phyloP scores from a whole-genome alignment of 805 yeast genomes.

The Suhomyces sp. region DNA sequence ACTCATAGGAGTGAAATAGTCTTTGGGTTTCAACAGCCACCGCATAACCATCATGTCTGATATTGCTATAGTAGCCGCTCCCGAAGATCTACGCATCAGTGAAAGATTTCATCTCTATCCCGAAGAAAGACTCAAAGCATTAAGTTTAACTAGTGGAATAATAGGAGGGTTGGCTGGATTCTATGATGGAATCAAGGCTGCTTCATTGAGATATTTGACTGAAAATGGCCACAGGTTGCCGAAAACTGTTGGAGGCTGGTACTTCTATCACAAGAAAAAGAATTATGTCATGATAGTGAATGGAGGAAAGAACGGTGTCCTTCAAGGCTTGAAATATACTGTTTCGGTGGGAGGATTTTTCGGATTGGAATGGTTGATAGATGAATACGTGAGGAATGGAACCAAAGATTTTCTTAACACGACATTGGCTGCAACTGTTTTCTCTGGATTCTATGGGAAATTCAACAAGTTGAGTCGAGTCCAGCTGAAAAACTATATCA shows the following conservation, averaged over 20 bases:
- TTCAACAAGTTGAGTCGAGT: conserved; percentile 40
- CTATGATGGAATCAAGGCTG: conserved; percentile 52
- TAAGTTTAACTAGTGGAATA: conserved; percentile 38
- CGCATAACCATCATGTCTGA: too few species aligned
- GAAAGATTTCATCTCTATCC: conserved; percentile 55
- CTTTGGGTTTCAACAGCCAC: too few species aligned
- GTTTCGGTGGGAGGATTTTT: conserved; percentile 50
- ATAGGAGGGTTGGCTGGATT: conserved; percentile 57
- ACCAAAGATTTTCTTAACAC: conserved; percentile 63
- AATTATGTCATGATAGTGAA: conserved; percentile 66
- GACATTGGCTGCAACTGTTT: conserved; percentile 50
- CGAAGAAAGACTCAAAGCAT: conserved; percentile 41
- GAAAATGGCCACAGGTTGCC: conserved; percentile 85
- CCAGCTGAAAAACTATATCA: conserved; percentile 43
- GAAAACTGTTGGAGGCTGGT: conserved; percentile 78
- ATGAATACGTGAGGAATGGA: conserved; percentile 43
- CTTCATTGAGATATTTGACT: conserved; percentile 64
- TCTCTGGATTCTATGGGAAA: conserved; percentile 54
- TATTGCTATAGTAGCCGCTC: conserved; percentile 5
- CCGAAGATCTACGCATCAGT: conserved; percentile 14
- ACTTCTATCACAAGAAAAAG: conserved; percentile 80
- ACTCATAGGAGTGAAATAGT: too few species aligned
- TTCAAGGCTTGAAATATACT: conserved; percentile 36
- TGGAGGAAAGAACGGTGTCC: conserved; percentile 52
- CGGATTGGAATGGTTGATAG: conserved; percentile 62